phyloP scores from a whole-genome alignment of 2,329 filamentous ascomycete genomes.

The Bretziella fagacearum region DNA sequence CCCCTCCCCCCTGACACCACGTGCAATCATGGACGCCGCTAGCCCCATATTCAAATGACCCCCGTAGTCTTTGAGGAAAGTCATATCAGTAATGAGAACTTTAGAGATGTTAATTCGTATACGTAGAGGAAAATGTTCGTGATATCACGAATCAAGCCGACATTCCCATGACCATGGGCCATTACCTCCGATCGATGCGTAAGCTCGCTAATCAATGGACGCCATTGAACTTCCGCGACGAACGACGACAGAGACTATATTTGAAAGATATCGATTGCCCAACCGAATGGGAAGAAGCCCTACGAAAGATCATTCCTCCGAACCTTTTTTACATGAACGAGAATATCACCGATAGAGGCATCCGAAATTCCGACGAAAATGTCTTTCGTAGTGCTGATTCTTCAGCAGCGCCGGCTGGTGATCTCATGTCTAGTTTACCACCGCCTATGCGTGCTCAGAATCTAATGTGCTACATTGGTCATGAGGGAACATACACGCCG shows the following conservation, averaged over 20 bases:
- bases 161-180: slow-evolving; percentile 70
- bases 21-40: neutral
- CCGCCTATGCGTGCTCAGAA: slow-evolving; percentile 83
- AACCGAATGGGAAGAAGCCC: slow-evolving; percentile 62
- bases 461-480: slow-evolving; percentile 94
- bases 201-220: slow-evolving; percentile 72
- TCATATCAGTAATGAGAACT: no score
- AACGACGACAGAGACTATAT: slow-evolving; percentile 72
- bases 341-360: slow-evolving; percentile 36
- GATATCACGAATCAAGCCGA: slow-evolving; percentile 58
- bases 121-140: slow-evolving; percentile 61
- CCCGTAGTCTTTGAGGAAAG: no score
- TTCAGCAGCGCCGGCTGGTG: slow-evolving; percentile 58
- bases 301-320: slow-evolving; percentile 62
- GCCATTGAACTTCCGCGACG: slow-evolving; percentile 57
- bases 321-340: slow-evolving; percentile 85
- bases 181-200: slow-evolving; percentile 79
- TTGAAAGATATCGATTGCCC: slow-evolving; percentile 96
- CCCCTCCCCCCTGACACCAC: no score
- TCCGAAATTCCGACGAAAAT: slow-evolving; percentile 15
- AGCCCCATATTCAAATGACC: no score
- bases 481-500: slow-evolving; percentile 93
- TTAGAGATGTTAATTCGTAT: neutral
- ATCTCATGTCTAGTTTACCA: slow-evolving; percentile 87
- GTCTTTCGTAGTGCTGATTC: slow-evolving; percentile 30